These are phyloP conservation scores for Tetrahymena malaccensis DNA, from an alignment of 73 alveolate species.

Conservation along the genomic window DNA sequence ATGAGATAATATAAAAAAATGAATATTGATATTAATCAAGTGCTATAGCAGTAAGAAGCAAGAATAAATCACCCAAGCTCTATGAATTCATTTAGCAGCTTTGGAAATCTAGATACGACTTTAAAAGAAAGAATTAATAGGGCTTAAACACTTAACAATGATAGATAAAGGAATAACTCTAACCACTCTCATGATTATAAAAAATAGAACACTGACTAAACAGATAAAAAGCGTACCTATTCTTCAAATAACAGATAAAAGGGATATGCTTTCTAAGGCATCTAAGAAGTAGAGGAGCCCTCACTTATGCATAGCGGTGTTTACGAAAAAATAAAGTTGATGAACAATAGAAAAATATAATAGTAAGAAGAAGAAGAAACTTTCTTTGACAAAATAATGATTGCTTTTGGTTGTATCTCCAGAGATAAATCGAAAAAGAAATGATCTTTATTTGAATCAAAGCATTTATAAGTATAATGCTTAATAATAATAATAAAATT, in stretches of 20 bases:
- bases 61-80: neutral
- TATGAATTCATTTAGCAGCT: neutral
- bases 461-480: neutral
- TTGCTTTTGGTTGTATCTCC: neutral
- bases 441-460: neutral
- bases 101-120: neutral
- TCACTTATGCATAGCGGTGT: neutral
- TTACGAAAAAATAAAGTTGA: neutral
- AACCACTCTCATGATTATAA: neutral
- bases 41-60: neutral
- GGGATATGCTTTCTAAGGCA: neutral
- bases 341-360: neutral
- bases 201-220: neutral
- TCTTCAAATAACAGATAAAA: neutral
- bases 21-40: neutral
- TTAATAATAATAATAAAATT: too few relatives aligned
- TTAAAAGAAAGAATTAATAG: neutral
- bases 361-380: neutral
- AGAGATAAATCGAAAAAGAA: neutral
- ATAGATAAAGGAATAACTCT: neutral
- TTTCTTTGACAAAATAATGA: neutral
- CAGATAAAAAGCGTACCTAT: neutral
- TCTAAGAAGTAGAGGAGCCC: neutral
- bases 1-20: conserved; percentile 7
- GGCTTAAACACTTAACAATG: neutral